phyloP scores from a whole-genome alignment of 768 basidiomycete genomes.

The Boletus reticulatus region DNA sequence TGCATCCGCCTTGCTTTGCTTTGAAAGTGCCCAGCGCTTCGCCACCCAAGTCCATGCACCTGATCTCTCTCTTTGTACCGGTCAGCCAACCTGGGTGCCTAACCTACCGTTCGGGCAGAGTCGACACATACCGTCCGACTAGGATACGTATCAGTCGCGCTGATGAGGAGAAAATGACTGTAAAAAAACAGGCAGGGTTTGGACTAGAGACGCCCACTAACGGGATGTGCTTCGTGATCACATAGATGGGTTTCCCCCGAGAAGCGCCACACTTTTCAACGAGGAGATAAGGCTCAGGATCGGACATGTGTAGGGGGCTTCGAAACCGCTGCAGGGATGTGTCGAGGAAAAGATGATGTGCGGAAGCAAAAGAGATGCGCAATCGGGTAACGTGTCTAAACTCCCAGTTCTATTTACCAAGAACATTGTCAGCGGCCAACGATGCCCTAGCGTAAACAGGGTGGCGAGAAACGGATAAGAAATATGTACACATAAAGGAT shows the following conservation, averaged over 20 bases:
- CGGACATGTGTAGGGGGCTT: constrained; percentile 21
- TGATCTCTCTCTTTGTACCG: constrained; percentile 36
- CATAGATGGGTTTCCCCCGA: constrained; percentile 41
- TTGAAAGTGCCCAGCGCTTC: constrained; percentile 42
- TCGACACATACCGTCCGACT: constrained; percentile 31
- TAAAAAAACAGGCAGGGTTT: constrained; percentile 14
- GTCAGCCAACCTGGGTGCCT: constrained; percentile 7
- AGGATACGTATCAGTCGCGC: constrained; percentile 33
- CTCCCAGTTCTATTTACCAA: constrained; percentile 29
- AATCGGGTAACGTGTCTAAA: constrained; percentile 26
- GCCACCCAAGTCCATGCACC: constrained; percentile 43
- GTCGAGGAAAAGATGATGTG: constrained; percentile 21
- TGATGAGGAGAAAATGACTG: constrained; percentile 12
- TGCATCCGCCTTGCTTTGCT: constrained; percentile 38
- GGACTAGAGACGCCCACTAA: constrained; percentile 27
- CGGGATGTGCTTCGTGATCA: constrained; percentile 42
- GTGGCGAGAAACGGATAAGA: constrained; percentile 29
- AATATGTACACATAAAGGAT: constrained; percentile 31
- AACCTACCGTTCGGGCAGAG: neutral
- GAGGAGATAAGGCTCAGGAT: constrained; percentile 36
- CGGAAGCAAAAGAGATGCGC: constrained; percentile 26
- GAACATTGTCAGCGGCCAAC: constrained; percentile 25
- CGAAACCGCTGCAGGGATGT: constrained; percentile 7
- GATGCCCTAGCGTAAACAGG: constrained; percentile 26
- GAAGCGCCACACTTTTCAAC: constrained; percentile 42